These are phyloP conservation scores for Mariannaea sp. DNA, from an alignment of 2,329 filamentous ascomycete species.

Conservation along the genomic window DNA sequence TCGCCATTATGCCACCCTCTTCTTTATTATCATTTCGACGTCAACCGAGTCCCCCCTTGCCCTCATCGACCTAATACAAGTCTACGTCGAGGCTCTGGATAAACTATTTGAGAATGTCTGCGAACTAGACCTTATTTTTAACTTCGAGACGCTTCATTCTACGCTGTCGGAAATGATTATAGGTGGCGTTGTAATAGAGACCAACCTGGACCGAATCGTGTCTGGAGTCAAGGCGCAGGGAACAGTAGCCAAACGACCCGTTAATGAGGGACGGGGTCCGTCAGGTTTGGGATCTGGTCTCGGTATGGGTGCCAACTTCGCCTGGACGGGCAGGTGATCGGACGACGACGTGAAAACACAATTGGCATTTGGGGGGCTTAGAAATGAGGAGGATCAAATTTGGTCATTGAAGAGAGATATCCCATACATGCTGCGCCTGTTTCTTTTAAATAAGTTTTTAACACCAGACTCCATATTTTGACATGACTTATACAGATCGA, in stretches of 20 bases:
- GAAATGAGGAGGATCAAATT: constrained; percentile 27
- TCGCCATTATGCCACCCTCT: constrained; percentile 96
- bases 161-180: constrained; percentile 93
- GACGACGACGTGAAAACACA: constrained; percentile 15
- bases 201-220: constrained; percentile 85
- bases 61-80: constrained; percentile 94
- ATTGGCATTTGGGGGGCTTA: constrained; percentile 6
- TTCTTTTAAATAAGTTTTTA: constrained; percentile 33
- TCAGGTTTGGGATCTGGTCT: constrained; percentile 55
- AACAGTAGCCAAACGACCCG: constrained; percentile 76
- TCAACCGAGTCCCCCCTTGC: constrained; percentile 95
- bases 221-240: constrained; percentile 80
- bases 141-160: constrained; percentile 95
- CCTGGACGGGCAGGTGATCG: constrained; percentile 53
- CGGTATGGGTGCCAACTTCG: constrained; percentile 63
- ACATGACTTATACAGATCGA: constrained; percentile 34
- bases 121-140: constrained; percentile 97
- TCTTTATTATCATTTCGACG: constrained; percentile 97
- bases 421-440: constrained; percentile 31
- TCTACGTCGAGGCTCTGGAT: constrained; percentile 95
- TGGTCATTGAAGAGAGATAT: constrained; percentile 28
- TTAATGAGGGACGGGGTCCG: constrained; percentile 66
- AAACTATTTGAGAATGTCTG: constrained; percentile 97
- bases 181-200: constrained; percentile 93
- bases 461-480: constrained; percentile 38